Percentiles rank a stretch among this genome's conserved stretches.
Conservation (phyloP, 1,284 basidiomycete genomes). For the Cryptococcus sp. region DNA sequence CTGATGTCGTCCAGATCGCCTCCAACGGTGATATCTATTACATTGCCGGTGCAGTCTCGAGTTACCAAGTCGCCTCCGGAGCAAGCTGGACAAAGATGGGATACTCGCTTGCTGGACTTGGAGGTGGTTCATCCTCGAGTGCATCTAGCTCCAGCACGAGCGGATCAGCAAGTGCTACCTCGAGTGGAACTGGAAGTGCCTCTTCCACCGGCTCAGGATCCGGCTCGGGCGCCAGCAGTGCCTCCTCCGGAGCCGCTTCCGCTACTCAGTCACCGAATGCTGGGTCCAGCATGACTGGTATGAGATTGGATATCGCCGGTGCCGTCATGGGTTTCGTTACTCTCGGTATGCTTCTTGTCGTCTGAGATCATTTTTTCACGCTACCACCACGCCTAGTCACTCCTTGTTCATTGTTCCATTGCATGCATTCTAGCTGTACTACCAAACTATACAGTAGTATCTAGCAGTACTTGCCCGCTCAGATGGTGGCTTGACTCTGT, state of each 20-base stretch:
- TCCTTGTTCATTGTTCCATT: background rate
- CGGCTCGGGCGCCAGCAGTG: slow-evolving; percentile 5
- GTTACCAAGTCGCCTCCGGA: slow-evolving; percentile 39
- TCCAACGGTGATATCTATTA: slow-evolving; percentile 63
- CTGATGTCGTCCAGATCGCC: slow-evolving; percentile 69
- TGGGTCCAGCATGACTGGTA: background rate
- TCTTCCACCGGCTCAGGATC: slow-evolving; percentile 6
- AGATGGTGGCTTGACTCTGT: too few relatives aligned
- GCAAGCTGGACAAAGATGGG: slow-evolving; percentile 44
- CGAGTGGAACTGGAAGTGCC: slow-evolving; percentile 11
- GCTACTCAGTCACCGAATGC: slow-evolving; percentile 3
- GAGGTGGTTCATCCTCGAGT: slow-evolving; percentile 9
- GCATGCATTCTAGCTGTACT: too few relatives aligned
- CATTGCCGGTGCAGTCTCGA: slow-evolving; percentile 56
- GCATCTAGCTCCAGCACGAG: slow-evolving; percentile 3
- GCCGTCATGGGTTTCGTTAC: slow-evolving; percentile 9
- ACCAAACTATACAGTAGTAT: too few relatives aligned
- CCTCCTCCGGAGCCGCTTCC: slow-evolving; percentile 8
- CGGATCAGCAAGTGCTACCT: slow-evolving; percentile 11
- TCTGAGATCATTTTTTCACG: background rate
- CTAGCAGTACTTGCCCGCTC: too few relatives aligned
- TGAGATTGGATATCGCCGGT: slow-evolving; percentile 9
- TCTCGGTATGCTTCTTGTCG: slow-evolving; percentile 9
- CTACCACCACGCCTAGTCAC: background rate
- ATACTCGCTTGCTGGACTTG: slow-evolving; percentile 31